Conservation (phyloP, 163 green algal genomes). For the Scenedesmus sp. region DNA sequence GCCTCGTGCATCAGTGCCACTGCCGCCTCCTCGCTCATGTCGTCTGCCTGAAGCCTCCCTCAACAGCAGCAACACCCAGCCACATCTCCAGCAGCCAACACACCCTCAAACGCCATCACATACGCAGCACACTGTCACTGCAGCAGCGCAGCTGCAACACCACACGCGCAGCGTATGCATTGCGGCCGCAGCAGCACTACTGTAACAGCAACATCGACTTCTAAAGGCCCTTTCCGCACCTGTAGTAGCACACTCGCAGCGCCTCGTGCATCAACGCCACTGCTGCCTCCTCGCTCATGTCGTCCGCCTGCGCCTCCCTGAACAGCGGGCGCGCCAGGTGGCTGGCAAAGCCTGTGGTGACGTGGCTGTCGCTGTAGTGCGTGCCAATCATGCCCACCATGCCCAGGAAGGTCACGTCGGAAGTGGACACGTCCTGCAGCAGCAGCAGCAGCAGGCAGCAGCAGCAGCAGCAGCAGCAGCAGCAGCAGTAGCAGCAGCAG, state of each 20-base stretch:
- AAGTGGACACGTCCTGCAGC: background rate
- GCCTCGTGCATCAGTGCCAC: conserved; percentile 87
- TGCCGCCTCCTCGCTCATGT: conserved; percentile 95
- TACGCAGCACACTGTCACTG: conserved; percentile 60
- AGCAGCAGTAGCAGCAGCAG: background rate
- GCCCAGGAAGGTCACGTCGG: conserved; percentile 70
- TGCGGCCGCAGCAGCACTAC: background rate
- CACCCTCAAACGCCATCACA: conserved; percentile 66
- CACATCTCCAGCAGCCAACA: conserved; percentile 67
- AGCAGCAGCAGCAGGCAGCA: background rate
- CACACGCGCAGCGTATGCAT: background rate
- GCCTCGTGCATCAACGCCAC: conserved; percentile 88
- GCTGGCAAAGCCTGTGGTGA: conserved; percentile 95
- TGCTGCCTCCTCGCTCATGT: conserved; percentile 95
- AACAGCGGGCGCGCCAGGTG: conserved; percentile 95
- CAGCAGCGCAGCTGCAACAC: conserved; percentile 71
- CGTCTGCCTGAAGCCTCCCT: conserved; percentile 83
- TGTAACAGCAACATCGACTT: background rate
- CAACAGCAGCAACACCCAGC: conserved; percentile 72
- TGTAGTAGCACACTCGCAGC: conserved; percentile 96
- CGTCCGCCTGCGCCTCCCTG: conserved; percentile 87
- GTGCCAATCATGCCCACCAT: conserved; percentile 95
- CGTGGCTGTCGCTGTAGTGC: conserved; percentile 86
- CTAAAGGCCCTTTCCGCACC: background rate
- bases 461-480: background rate